Evolutionary conservation across 2,329 filamentous ascomycete species (phyloP).

Genomic region (Epichloe sp.): DNA sequence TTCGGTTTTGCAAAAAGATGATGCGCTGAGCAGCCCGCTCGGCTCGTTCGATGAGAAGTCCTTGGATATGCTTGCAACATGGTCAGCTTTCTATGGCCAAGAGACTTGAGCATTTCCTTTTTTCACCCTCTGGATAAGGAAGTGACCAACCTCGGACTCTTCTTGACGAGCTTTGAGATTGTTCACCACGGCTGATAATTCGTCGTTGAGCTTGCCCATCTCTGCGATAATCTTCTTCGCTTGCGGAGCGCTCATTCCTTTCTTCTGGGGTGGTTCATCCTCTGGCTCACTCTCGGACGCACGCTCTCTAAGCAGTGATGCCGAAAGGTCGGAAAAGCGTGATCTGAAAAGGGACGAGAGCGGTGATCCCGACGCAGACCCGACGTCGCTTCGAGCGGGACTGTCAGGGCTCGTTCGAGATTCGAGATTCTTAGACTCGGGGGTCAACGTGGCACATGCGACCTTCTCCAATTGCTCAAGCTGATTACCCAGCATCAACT

Average conservation of each 20-base stretch:
- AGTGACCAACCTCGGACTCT: slow-evolving; percentile 39
- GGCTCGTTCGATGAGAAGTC: slow-evolving; percentile 42
- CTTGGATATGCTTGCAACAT: slow-evolving; percentile 43
- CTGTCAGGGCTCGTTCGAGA: slow-evolving; percentile 14
- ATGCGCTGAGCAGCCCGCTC: slow-evolving; percentile 46
- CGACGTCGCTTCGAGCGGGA: slow-evolving; percentile 14
- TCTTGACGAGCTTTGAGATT: slow-evolving; percentile 43
- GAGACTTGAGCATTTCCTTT: background rate
- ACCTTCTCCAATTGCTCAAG: slow-evolving; percentile 25
- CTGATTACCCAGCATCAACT: slow-evolving; percentile 22
- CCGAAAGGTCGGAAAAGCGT: slow-evolving; percentile 26
- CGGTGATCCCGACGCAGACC: slow-evolving; percentile 21
- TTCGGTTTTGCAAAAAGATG: slow-evolving; percentile 44
- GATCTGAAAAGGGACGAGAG: slow-evolving; percentile 24
- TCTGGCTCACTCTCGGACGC: slow-evolving; percentile 15
- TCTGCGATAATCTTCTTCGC: slow-evolving; percentile 25
- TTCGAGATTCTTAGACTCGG: slow-evolving; percentile 8
- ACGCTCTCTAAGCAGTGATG: slow-evolving; percentile 19
- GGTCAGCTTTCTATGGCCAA: slow-evolving; percentile 1
- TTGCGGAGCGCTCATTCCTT: slow-evolving; percentile 20
- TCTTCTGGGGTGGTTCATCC: slow-evolving; percentile 15
- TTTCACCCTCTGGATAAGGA: background rate
- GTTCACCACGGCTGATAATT: slow-evolving; percentile 34
- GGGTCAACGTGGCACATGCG: slow-evolving; percentile 8
- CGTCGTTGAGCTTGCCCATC: slow-evolving; percentile 30